These are phyloP conservation scores for Diaporthe citrichinensis DNA, from an alignment of 2,329 filamentous ascomycete genomes.

Conservation along the genomic window DNA sequence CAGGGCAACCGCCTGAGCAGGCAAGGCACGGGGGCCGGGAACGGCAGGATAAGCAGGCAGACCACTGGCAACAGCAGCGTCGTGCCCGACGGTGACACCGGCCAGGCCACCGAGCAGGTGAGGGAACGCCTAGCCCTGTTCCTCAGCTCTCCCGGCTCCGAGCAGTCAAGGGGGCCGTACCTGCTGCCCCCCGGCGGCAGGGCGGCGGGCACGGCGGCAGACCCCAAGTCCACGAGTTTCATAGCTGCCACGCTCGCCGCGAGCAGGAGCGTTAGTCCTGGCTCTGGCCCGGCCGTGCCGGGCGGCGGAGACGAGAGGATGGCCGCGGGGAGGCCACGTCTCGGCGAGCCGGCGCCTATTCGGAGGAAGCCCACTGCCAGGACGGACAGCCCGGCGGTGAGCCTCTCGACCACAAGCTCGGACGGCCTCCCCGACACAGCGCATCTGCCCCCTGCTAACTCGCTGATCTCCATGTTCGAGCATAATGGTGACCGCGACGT, in stretches of 20 bases:
- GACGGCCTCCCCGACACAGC: constrained; percentile 65
- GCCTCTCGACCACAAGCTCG: constrained; percentile 48
- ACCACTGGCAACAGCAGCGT: constrained; percentile 54
- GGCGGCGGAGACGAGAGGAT: constrained; percentile 27
- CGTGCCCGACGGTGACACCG: constrained; percentile 28
- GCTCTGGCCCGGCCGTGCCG: constrained; percentile 53
- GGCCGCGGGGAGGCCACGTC: constrained; percentile 46
- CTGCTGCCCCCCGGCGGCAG: constrained; percentile 36
- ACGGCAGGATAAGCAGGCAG: constrained; percentile 51
- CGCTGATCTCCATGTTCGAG: constrained; percentile 80
- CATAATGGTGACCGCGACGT: constrained; percentile 50
- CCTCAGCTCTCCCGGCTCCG: constrained; percentile 41
- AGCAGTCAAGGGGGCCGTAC: constrained; percentile 33
- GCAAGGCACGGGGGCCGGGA: constrained; percentile 28
- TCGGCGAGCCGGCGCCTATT: constrained; percentile 37
- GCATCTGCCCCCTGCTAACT: constrained; percentile 73
- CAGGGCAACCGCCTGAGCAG: constrained; percentile 11
- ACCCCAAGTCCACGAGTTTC: constrained; percentile 69
- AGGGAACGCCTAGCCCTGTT: constrained; percentile 48
- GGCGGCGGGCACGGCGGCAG: constrained; percentile 44
- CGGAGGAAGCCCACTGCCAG: constrained; percentile 41
- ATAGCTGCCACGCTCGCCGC: constrained; percentile 75
- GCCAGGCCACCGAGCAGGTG: constrained; percentile 44
- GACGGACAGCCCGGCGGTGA: constrained; percentile 48
- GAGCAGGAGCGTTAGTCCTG: constrained; percentile 70